These are phyloP conservation scores for Mortierella sp. DNA, from an alignment of 371 early-diverging fungal species.

Conservation along the genomic window DNA sequence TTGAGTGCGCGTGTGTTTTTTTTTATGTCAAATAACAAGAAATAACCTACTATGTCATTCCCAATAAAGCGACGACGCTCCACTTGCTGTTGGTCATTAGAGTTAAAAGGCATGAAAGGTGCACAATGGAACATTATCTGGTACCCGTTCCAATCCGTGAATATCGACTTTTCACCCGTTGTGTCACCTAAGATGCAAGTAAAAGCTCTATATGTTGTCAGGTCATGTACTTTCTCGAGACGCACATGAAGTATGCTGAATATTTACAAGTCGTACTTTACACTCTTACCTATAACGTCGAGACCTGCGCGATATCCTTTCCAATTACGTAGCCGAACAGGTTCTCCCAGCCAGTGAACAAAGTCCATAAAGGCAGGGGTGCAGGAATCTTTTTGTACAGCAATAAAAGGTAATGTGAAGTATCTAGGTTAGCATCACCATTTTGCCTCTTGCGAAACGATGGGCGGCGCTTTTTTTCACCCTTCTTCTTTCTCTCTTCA, in stretches of 20 bases:
- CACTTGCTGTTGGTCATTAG: conserved; percentile 48
- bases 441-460: too few relatives aligned
- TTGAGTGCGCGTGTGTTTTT: neutral
- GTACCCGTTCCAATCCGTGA: conserved; percentile 38
- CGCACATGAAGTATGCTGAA: neutral
- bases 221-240: neutral
- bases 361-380: conserved; percentile 49
- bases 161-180: conserved; percentile 45
- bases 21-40: neutral
- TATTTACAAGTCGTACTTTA: neutral
- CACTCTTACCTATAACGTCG: conserved; percentile 39
- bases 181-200: conserved; percentile 30
- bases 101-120: conserved; percentile 42
- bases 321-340: conserved; percentile 46
- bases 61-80: conserved; percentile 55
- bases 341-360: conserved; percentile 49
- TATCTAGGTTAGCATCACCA: too few relatives aligned
- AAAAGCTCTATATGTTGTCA: neutral
- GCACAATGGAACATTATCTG: conserved; percentile 56
- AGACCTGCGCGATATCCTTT: conserved; percentile 53
- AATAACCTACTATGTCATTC: conserved; percentile 45
- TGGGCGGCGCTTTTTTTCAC: too few relatives aligned
- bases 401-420: neutral
- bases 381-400: conserved; percentile 25
- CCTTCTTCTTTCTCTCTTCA: too few relatives aligned